Base-by-base conservation (phyloP, 257 asterid species). In the Penstemon davidsonii region DNA sequence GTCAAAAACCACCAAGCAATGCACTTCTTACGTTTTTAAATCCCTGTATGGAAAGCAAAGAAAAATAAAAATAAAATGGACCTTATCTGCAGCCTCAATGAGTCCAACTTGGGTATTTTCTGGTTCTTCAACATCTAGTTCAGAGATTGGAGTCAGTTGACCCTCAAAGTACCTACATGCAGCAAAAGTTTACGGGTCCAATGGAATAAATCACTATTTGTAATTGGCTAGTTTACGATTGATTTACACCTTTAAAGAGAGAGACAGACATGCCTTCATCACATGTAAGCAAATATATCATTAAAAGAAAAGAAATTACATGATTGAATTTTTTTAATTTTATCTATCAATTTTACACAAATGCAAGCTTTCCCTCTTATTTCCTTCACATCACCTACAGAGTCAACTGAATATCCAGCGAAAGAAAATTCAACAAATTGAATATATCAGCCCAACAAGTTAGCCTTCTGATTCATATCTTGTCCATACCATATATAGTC, bases 1-100 rank as follows among this genome's bases (percentile, higher is more conserved):
- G 18, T 15, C 18, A 15, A 15, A 15, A 15, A 15, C 18, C 18
- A 15, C 18, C 18, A 15, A 15, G 18, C 18, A 15, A 15, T 15
- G 18, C 18, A 15, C 18, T 15, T 15, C 18, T 15, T 15, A 15
- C 18, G 18, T 15, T 15, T 15, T 15, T 15, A 15, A 15, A 15
- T 15, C 18, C 18, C 18, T 15, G 18, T 15, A 15, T 15, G 18
- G 18, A 15, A 15, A 15, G 18, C 18, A 47, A 7, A 15, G 63
- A n/a, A 50, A 72, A 25, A 40, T 33, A 66, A 10, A 56, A 60
- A 5, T 38, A 15, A 67, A 38, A 69, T 37, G 36, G 44, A 92
- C 98, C 99, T 91, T 81, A 73, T 91, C 90, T 44, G 95, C 95
- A 79, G 99, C 96, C 76, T 85, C 96, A 54, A 84, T 76, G 68